These are phyloP conservation scores for Alternaria rosae DNA, from an alignment of 2,329 filamentous ascomycete species.

Conservation along the genomic window DNA sequence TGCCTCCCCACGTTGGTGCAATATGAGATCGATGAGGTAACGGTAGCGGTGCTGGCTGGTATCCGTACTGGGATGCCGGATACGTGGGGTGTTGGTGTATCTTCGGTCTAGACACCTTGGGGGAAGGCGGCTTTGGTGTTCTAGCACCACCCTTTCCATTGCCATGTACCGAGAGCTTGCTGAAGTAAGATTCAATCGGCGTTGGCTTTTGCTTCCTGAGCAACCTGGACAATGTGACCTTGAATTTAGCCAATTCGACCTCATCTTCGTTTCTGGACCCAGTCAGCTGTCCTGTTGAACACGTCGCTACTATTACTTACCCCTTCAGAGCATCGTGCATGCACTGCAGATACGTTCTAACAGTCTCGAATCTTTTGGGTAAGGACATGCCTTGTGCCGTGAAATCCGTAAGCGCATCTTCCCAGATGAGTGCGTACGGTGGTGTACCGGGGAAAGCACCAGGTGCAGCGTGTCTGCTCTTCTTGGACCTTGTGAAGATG, in stretches of 20 bases:
- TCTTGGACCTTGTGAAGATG: constrained; percentile 50
- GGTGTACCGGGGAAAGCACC: constrained; percentile 49
- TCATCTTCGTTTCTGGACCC: constrained; percentile 36
- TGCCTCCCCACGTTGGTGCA: constrained; percentile 26
- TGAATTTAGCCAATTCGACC: constrained; percentile 40
- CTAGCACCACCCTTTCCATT: constrained; percentile 26
- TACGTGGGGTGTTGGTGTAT: constrained; percentile 39
- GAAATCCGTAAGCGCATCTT: constrained; percentile 57
- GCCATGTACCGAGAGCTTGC: constrained; percentile 35
- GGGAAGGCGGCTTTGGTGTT: constrained; percentile 40
- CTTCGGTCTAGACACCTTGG: constrained; percentile 36
- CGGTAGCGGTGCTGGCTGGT: constrained; percentile 16
- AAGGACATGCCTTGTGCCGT: constrained; percentile 57
- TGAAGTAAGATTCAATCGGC: constrained; percentile 46
- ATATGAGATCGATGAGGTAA: constrained; percentile 26
- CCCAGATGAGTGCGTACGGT: constrained; percentile 60
- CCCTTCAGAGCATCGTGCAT: constrained; percentile 54
- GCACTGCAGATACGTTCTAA: constrained; percentile 59
- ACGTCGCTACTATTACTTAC: constrained; percentile 46
- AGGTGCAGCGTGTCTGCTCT: constrained; percentile 32
- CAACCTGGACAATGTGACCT: constrained; percentile 37
- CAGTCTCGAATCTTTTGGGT: constrained; percentile 58
- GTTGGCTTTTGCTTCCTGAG: constrained; percentile 48
- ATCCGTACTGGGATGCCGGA: constrained; percentile 25
- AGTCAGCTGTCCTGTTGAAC: constrained; percentile 18